Evolutionary conservation across 2,329 filamentous ascomycete genomes (phyloP).

Genomic region (Apiospora phragmitis): DNA sequence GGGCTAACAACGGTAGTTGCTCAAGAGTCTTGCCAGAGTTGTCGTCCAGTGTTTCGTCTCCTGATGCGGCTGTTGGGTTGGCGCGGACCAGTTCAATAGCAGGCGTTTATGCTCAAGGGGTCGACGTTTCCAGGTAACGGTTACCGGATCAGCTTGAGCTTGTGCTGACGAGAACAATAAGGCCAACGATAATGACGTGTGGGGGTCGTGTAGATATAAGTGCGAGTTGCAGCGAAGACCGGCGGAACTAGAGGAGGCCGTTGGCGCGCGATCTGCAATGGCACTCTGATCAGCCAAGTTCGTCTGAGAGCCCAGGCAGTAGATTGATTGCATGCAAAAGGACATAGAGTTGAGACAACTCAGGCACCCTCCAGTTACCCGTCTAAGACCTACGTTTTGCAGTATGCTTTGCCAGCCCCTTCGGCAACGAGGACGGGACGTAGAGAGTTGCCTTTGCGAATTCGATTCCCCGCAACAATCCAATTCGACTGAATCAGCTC

Average conservation of each 20-base stretch:
- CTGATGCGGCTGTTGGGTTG: not conserved
- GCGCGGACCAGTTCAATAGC: not conserved
- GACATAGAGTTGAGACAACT: not conserved
- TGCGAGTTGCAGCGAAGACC: not conserved
- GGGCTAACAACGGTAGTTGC: not conserved
- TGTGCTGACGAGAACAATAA: not conserved
- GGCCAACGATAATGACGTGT: not conserved
- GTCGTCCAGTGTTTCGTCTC: not conserved
- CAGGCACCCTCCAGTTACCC: not conserved
- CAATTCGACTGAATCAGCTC: not conserved
- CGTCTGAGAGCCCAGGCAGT: not conserved
- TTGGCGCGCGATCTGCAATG: not conserved
- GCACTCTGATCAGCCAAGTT: not conserved
- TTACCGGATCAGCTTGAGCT: not conserved
- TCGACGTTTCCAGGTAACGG: not conserved
- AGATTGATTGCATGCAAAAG: not conserved
- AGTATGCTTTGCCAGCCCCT: not conserved
- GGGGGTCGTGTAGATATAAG: not conserved
- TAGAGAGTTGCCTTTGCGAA: not conserved
- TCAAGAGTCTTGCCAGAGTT: not conserved
- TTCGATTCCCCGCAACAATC: not conserved
- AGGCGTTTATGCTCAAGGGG: not conserved
- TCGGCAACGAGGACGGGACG: not conserved
- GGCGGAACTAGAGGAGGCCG: not conserved
- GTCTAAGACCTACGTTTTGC: constrained; percentile 4